Percentiles rank a stretch among this genome's conserved stretches.
Conservation (phyloP, 305 asterid genomes). For the Caryopteris hybrid region DNA sequence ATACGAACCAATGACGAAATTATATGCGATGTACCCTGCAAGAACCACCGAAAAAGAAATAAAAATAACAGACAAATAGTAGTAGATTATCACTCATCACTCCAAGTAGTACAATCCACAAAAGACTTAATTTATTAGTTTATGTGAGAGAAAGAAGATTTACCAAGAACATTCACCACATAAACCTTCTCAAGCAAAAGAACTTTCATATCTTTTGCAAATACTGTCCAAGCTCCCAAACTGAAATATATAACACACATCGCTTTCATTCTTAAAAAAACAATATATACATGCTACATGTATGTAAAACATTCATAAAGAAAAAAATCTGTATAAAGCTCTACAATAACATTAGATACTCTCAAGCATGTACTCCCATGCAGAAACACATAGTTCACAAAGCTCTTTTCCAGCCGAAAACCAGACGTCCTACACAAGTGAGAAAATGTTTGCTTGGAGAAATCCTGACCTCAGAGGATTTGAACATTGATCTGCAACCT, state of each 20-base stretch:
- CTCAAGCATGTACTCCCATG: not conserved
- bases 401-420: conserved; percentile 6
- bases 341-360: conserved; percentile 4
- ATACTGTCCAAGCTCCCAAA: conserved; percentile 34
- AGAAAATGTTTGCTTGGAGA: conserved; percentile 9
- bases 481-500: conserved; percentile 31
- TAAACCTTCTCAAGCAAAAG: conserved; percentile 77
- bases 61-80: conserved; percentile 10
- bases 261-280: not conserved
- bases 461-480: conserved; percentile 40
- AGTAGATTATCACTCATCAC: not conserved
- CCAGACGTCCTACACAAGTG: conserved; percentile 4
- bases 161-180: conserved; percentile 93
- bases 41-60: conserved; percentile 17
- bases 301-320: too few relatives aligned
- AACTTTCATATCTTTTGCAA: conserved; percentile 59
- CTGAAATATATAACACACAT: conserved; percentile 31
- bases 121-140: not conserved
- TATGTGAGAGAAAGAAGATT: conserved; percentile 18
- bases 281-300: too few relatives aligned
- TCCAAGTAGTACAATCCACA: not conserved
- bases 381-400: not conserved
- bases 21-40: conserved; percentile 93
- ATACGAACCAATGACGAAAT: conserved; percentile 93
- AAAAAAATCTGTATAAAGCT: not conserved